A percentile compares a stretch with the other conserved stretches of the same genome.
Conservation (phyloP, 140 eudicot genomes). For the Anethum foeniculum region DNA sequence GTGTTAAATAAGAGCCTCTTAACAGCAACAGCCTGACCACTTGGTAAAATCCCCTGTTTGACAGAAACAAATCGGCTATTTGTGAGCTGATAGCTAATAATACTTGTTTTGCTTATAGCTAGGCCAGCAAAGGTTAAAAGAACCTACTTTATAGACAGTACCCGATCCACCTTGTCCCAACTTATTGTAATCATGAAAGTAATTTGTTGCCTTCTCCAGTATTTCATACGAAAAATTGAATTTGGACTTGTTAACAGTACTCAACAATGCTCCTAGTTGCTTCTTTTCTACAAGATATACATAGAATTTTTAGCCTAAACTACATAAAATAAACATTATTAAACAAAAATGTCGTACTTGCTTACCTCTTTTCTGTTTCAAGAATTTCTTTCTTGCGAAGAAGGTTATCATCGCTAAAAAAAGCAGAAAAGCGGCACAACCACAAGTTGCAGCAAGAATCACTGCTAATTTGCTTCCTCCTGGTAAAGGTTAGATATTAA, state of each 20-base stretch:
- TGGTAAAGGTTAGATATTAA: neutral
- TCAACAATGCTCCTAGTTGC: conserved; percentile 24
- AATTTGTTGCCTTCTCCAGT: conserved; percentile 40
- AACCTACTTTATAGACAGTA: conserved; percentile 35
- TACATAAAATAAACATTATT: neutral
- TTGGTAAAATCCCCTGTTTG: conserved; percentile 34
- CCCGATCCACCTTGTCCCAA: conserved; percentile 56
- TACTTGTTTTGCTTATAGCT: neutral
- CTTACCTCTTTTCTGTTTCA: conserved; percentile 25
- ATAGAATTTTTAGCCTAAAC: neutral
- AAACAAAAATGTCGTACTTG: neutral
- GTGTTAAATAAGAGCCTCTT: conserved; percentile 47
- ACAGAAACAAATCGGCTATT: neutral
- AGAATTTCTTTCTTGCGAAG: conserved; percentile 17
- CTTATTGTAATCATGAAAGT: conserved; percentile 26
- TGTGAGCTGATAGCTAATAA: neutral
- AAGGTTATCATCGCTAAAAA: conserved; percentile 15
- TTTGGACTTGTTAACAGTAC: conserved; percentile 22
- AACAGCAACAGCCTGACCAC: conserved; percentile 32
- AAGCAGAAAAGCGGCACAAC: conserved; percentile 23
- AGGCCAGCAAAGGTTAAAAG: neutral
- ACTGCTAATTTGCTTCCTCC: conserved; percentile 20
- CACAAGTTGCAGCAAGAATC: conserved; percentile 25
- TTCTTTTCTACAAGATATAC: conserved; percentile 25
- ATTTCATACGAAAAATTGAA: conserved; percentile 31